These are phyloP conservation scores for Leishmania arabica DNA, from an alignment of 208 protist genomes.

Conservation along the genomic window DNA sequence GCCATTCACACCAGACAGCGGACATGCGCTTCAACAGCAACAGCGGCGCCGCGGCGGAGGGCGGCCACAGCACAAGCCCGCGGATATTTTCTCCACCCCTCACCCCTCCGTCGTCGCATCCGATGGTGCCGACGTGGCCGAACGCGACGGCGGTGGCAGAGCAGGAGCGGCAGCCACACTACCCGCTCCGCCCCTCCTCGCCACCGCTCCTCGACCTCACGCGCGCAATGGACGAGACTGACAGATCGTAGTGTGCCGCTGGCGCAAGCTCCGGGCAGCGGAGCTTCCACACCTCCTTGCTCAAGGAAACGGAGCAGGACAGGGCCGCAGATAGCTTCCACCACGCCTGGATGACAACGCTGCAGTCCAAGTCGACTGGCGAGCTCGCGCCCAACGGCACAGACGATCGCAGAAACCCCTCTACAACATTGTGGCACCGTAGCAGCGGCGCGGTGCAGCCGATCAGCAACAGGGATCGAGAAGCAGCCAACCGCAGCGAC, in stretches of 20 bases:
- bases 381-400: neutral
- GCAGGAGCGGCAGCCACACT: constrained; percentile 3
- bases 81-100: neutral
- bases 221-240: neutral
- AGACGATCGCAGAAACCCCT: neutral
- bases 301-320: neutral
- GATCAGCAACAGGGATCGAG: too few species aligned
- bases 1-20: neutral
- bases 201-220: neutral
- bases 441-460: neutral
- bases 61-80: neutral
- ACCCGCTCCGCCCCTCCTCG: neutral
- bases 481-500: neutral
- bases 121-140: neutral
- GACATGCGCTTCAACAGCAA: neutral
- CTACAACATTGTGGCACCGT: neutral
- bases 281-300: constrained; percentile 3
- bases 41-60: neutral
- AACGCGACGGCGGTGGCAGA: neutral
- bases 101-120: neutral
- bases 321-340: neutral
- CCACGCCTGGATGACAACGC: neutral
- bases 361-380: neutral
- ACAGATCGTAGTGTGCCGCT: neutral
- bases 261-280: constrained; percentile 3